Evolutionary conservation across 2,329 filamentous ascomycete species (phyloP), one percentile per base, ranked within the genome.

Genomic region (Chrysosporium keratinophilum): DNA sequence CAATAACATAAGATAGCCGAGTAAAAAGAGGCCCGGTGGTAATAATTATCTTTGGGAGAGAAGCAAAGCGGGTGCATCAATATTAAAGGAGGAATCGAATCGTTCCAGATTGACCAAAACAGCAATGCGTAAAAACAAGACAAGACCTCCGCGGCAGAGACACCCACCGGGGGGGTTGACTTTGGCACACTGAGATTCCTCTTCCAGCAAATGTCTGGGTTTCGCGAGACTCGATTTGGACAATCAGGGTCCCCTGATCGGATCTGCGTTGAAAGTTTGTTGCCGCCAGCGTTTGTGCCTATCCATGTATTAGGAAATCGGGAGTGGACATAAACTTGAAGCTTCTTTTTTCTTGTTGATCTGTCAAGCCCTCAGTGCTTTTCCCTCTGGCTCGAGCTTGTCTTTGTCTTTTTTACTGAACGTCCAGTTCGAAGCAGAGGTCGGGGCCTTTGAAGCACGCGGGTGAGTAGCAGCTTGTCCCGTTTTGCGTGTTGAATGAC

Each of bases 271-370:
- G 50, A 52, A 46, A 52, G 50, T 46, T 46, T 52, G 49, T 51
- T 44, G 49, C 49, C 49, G 49, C 49, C 49, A 51, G 49, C 49
- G 49, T 51, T 51, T 51, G 49, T 51, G 49, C 40, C 49, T 51
- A 37, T 35, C 49, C 49, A 51, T 51, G 49, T 44, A 44, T 51
- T 43, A 28, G 23, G 48, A 37, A 43, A 37, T 33, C 15, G 11
- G 39, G 12, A 6, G 39, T 31, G 33, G 37, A 33, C 37, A 42
- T 35, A 50, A 12, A 37, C 47, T 43, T 46, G 9, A 12, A 46
- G 31, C 15, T 37, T 19, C 33, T 37, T 34, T 49, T n/a, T 23
- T 33, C 17, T 48, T 49, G 20, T 40, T 35, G n/a, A 23, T 23
- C 41, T 19, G 23, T 19, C 41, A 23, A 7, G 11, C 3, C 41